Evolutionary conservation across 345 rosid genomes (phyloP).

Genomic region (Dipteronia sinensis): DNA sequence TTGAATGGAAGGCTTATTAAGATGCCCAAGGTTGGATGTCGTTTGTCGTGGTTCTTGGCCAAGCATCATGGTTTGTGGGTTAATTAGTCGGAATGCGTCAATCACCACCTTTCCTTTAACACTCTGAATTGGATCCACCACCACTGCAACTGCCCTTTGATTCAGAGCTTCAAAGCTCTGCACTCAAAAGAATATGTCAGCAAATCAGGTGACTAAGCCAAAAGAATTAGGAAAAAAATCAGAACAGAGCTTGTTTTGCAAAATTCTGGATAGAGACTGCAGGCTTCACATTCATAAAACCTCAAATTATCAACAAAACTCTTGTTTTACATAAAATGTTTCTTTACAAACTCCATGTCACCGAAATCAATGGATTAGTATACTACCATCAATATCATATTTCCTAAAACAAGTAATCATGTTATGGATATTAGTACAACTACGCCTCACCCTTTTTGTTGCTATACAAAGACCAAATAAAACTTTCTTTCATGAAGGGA

Average conservation of each 20-base stretch:
- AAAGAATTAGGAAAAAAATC: not conserved
- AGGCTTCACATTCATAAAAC: not conserved
- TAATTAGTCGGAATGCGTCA: constrained; percentile 95
- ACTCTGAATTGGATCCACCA: constrained; percentile 98
- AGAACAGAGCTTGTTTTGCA: not conserved
- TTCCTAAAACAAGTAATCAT: too few relatives aligned
- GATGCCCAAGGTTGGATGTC: constrained; percentile 97
- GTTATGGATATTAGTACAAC: too few relatives aligned
- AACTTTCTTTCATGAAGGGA: not conserved
- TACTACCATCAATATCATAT: too few relatives aligned
- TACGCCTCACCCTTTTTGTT: too few relatives aligned
- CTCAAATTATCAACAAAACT: not conserved
- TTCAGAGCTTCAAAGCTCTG: constrained; percentile 99
- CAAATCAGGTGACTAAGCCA: not conserved
- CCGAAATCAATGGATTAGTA: not conserved
- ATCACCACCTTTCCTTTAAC: constrained; percentile 98
- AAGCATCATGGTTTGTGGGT: constrained; percentile 99
- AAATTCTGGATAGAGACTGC: not conserved
- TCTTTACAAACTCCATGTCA: not conserved
- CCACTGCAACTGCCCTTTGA: constrained; percentile 98
- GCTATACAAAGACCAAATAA: not conserved
- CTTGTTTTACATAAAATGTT: constrained; percentile 1
- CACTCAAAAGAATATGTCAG: constrained; percentile 15
- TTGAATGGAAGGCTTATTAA: constrained; percentile 97
- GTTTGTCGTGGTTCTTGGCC: constrained; percentile 99